Percentiles rank a stretch among this genome's conserved stretches.
Conservation (phyloP, 1,284 basidiomycete species). For the Pterulicium gracile region DNA sequence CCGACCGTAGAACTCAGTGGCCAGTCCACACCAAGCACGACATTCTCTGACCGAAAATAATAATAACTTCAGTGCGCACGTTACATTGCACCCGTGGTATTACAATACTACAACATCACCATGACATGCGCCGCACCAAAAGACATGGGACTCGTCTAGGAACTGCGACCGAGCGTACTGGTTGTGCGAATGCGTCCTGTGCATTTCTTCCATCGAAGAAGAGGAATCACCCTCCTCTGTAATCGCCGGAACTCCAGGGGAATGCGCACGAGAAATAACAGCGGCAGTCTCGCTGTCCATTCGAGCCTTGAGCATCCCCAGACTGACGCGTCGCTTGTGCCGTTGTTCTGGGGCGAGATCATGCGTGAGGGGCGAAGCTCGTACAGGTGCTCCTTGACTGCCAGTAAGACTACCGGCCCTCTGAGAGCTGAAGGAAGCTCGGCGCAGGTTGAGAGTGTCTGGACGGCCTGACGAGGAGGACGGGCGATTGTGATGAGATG, state of each 20-base stretch:
- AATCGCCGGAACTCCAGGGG: slow-evolving; percentile 14
- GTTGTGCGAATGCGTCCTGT: slow-evolving; percentile 9
- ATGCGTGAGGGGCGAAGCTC: background rate
- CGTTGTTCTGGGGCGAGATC: slow-evolving; percentile 64
- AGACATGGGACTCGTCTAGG: slow-evolving; percentile 73
- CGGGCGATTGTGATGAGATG: slow-evolving; percentile 29
- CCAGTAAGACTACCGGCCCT: slow-evolving; percentile 31
- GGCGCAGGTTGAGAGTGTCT: slow-evolving; percentile 35
- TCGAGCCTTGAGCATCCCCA: slow-evolving; percentile 82
- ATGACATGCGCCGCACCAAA: slow-evolving; percentile 74
- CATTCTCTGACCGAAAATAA: no score
- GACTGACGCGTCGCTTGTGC: slow-evolving; percentile 77
- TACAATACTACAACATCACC: slow-evolving; percentile 61
- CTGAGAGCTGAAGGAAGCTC: slow-evolving; percentile 34
- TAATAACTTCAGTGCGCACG: no score
- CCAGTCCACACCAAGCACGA: no score
- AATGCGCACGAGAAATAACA: slow-evolving; percentile 14
- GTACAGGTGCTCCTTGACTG: slow-evolving; percentile 43
- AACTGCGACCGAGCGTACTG: slow-evolving; percentile 46
- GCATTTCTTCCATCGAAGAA: background rate
- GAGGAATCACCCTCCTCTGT: background rate
- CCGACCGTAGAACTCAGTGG: no score
- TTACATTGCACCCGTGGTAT: no score
- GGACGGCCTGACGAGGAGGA: slow-evolving; percentile 33
- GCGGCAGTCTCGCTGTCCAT: slow-evolving; percentile 68